Conservation (phyloP, 768 basidiomycete genomes). For the Peribolospora kevripleyi region DNA sequence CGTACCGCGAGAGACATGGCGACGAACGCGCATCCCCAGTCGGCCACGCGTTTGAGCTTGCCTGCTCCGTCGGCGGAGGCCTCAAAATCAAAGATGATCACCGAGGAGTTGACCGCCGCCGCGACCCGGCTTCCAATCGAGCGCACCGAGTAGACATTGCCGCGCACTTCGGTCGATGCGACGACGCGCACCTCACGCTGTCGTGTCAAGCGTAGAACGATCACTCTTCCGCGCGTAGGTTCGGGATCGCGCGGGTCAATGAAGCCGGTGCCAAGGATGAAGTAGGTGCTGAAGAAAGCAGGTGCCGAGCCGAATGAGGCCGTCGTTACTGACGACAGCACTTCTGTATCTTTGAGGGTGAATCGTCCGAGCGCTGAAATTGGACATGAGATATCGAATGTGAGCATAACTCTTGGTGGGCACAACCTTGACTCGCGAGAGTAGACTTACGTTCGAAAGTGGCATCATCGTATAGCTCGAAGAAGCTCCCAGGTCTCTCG, state of each 20-base stretch:
- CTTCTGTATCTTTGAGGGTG: too few relatives aligned
- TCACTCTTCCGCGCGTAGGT: conserved; percentile 9
- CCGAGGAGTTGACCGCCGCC: conserved; percentile 8
- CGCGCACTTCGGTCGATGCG: neutral
- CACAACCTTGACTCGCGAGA: neutral
- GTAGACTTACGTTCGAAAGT: conserved; percentile 34
- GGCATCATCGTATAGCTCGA: conserved; percentile 41
- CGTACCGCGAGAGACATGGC: conserved; percentile 34
- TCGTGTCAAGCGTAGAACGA: conserved; percentile 1
- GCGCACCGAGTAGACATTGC: neutral
- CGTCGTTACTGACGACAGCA: too few relatives aligned
- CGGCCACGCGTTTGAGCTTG: conserved; percentile 25
- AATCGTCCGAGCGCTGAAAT: too few relatives aligned
- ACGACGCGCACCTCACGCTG: neutral
- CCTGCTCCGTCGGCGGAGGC: conserved; percentile 11
- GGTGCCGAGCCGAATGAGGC: too few relatives aligned
- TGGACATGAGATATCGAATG: too few relatives aligned
- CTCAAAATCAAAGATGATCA: neutral
- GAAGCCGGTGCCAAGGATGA: conserved; percentile 24
- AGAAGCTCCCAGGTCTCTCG: conserved; percentile 29
- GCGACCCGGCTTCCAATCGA: neutral
- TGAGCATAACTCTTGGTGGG: too few relatives aligned
- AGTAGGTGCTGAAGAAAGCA: conserved; percentile 7
- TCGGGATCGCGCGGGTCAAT: conserved; percentile 5
- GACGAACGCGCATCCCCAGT: conserved; percentile 65